These are phyloP conservation scores for Aspergillus persii DNA, from an alignment of 2,329 filamentous ascomycete species.

Conservation along the genomic window DNA sequence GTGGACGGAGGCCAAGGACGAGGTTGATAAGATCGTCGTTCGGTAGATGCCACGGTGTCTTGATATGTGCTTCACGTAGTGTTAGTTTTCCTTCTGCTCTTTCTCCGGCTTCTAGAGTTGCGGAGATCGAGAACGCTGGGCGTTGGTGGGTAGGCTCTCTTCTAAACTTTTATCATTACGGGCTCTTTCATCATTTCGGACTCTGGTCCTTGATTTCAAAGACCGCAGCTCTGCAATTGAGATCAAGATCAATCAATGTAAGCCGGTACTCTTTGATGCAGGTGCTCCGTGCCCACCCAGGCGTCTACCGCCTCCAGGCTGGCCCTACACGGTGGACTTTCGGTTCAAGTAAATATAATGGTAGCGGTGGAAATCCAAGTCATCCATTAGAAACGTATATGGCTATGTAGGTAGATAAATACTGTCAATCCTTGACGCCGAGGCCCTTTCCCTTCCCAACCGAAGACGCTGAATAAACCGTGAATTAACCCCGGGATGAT, in stretches of 20 bases:
- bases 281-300: no score
- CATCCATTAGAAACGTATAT: background rate
- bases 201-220: background rate
- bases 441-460: background rate
- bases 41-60: constrained; percentile 22
- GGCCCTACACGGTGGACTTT: no score
- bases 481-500: background rate
- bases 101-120: background rate
- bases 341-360: background rate
- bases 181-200: background rate
- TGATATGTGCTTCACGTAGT: background rate
- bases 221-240: background rate
- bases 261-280: no score
- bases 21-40: constrained; percentile 78
- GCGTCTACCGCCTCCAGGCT: no score
- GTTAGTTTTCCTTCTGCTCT: background rate
- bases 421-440: background rate
- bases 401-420: background rate
- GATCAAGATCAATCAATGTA: background rate
- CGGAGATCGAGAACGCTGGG: background rate
- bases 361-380: background rate
- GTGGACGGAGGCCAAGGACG: constrained; percentile 85
- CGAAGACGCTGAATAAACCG: background rate
- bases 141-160: constrained; percentile 1
- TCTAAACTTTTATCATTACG: background rate